These are phyloP conservation scores for Apostasia ramifera DNA, from an alignment of 106 monocot genomes.

Conservation along the genomic window DNA sequence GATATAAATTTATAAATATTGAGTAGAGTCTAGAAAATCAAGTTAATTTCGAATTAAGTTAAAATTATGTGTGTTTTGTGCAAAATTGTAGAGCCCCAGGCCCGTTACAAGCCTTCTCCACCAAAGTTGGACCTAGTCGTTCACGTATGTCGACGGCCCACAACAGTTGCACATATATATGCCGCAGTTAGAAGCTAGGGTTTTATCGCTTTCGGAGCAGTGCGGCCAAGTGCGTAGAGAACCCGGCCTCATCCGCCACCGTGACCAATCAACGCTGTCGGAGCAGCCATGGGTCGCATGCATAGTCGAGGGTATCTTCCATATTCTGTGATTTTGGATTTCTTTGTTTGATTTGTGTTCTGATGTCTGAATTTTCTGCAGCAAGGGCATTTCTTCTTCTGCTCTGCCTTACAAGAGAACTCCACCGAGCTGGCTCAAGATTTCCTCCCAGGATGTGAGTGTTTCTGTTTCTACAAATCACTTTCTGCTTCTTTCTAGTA, in stretches of 20 bases:
- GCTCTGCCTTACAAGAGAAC: slow-evolving; percentile 77
- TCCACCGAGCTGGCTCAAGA: slow-evolving; percentile 75
- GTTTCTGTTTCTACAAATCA: not conserved
- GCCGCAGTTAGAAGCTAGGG: too few species aligned
- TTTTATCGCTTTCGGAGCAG: too few species aligned
- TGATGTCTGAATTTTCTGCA: not conserved
- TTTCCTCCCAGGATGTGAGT: slow-evolving; percentile 47
- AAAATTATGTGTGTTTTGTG: too few species aligned
- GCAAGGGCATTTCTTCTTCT: slow-evolving; percentile 68
- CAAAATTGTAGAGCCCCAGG: too few species aligned
- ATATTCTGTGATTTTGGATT: not conserved
- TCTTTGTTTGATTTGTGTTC: not conserved
- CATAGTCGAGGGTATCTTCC: slow-evolving; percentile 36
- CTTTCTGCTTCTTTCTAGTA: not conserved
- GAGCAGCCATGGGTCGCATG: slow-evolving; percentile 50
- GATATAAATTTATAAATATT: too few species aligned
- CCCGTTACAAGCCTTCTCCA: too few species aligned
- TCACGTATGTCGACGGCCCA: too few species aligned
- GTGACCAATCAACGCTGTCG: not conserved
- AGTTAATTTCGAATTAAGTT: too few species aligned
- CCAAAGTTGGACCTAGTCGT: too few species aligned
- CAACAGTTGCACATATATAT: too few species aligned
- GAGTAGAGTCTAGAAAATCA: too few species aligned
- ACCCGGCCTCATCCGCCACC: not conserved
- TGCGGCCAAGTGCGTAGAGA: too few species aligned